A percentile compares a stretch with the other conserved stretches of the same genome.
These are phyloP conservation scores for Schizothecium vesticola DNA, from an alignment of 495 filamentous ascomycete genomes.

Conservation along the genomic window DNA sequence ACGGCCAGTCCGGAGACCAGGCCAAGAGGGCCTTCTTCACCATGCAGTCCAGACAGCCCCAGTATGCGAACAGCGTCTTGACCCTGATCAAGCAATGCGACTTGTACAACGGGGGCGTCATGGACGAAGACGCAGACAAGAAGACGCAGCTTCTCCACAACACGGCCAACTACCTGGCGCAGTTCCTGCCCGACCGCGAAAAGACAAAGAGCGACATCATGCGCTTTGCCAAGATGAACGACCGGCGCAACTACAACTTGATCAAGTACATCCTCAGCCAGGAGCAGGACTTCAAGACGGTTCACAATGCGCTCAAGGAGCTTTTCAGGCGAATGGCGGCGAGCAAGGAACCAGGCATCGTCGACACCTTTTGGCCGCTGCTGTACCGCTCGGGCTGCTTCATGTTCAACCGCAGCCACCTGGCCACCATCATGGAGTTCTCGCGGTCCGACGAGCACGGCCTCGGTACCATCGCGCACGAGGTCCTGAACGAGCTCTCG, in stretches of 20 bases:
- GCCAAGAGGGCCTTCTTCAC: conserved; percentile 85
- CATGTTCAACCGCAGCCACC: conserved; percentile 89
- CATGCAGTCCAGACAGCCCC: conserved; percentile 69
- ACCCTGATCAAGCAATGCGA: conserved; percentile 75
- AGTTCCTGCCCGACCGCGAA: conserved; percentile 66
- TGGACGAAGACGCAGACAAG: conserved; percentile 63
- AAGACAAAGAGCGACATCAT: conserved; percentile 66
- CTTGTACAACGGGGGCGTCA: conserved; percentile 79
- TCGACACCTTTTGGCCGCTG: conserved; percentile 77
- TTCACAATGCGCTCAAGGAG: conserved; percentile 84
- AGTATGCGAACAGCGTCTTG: conserved; percentile 62
- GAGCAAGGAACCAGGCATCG: conserved; percentile 46
- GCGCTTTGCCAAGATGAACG: conserved; percentile 88
- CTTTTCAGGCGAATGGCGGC: conserved; percentile 71
- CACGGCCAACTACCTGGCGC: conserved; percentile 62
- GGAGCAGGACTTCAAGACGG: conserved; percentile 87
- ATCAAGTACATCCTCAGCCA: conserved; percentile 77
- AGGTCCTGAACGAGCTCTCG: conserved; percentile 90
- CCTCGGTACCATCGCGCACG: conserved; percentile 73
- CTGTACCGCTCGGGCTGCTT: conserved; percentile 78
- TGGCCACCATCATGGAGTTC: conserved; percentile 81
- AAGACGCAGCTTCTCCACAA: conserved; percentile 62
- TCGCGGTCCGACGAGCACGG: conserved; percentile 74
- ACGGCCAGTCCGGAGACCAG: conserved; percentile 47
- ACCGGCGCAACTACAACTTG: conserved; percentile 85